A percentile compares a stretch with the other conserved stretches of the same genome.
These are phyloP conservation scores for Teunomyces lycoperdinae DNA, from an alignment of 805 yeast genomes.

Conservation along the genomic window DNA sequence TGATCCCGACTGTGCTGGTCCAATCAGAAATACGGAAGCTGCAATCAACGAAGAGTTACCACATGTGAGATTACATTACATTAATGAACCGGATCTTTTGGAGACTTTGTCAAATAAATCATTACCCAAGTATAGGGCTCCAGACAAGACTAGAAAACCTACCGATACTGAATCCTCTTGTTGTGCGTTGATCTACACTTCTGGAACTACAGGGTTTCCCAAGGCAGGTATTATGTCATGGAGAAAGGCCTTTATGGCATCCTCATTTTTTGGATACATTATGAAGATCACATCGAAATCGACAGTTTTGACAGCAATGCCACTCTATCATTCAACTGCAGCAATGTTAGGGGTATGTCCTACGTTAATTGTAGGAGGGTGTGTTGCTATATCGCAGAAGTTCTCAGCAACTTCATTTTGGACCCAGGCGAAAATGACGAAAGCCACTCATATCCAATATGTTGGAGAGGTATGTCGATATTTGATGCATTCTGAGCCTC, in stretches of 20 bases:
- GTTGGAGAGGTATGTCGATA: conserved; percentile 96
- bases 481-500: conserved; percentile 60
- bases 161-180: conserved; percentile 57
- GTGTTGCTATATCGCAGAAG: conserved; percentile 73
- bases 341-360: conserved; percentile 83
- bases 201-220: conserved; percentile 94
- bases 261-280: conserved; percentile 65
- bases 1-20: conserved; percentile 64
- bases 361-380: conserved; percentile 60
- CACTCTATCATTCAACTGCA: conserved; percentile 92
- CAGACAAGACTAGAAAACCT: conserved; percentile 56
- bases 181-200: conserved; percentile 77
- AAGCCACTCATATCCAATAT: conserved; percentile 82
- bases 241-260: conserved; percentile 77
- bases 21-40: conserved; percentile 49
- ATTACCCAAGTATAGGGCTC: conserved; percentile 52
- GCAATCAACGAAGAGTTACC: conserved; percentile 37
- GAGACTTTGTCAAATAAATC: conserved; percentile 38
- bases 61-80: conserved; percentile 40
- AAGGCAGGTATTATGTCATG: conserved; percentile 92
- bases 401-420: conserved; percentile 84
- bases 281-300: conserved; percentile 55
- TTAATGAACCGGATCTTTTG: conserved; percentile 51
- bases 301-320: conserved; percentile 86
- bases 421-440: conserved; percentile 74